A percentile compares a stretch with the other conserved stretches of the same genome.
Evolutionary conservation across 2,329 filamentous ascomycete species (phyloP).

Genomic region (Trichoderma citrinoviride): DNA sequence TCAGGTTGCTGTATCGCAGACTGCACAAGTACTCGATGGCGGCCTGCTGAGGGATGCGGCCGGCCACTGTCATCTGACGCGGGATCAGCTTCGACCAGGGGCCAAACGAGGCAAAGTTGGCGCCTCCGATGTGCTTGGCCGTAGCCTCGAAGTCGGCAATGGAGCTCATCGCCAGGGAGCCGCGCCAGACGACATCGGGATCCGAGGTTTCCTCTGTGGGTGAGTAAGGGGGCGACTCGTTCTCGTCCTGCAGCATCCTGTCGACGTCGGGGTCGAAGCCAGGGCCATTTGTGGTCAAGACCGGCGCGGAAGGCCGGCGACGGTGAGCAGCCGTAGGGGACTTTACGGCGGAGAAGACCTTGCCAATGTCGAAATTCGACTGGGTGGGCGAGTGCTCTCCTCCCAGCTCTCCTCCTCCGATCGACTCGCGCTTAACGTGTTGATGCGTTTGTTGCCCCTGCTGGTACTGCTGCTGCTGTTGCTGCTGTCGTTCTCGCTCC

Average conservation of each 20-base stretch:
- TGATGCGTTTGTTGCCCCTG: conserved; percentile 20
- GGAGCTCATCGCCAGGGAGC: conserved; percentile 71
- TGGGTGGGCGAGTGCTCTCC: conserved; percentile 51
- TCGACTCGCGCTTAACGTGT: conserved; percentile 38
- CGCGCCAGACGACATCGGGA: conserved; percentile 74
- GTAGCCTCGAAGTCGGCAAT: conserved; percentile 72
- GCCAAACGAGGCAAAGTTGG: conserved; percentile 64
- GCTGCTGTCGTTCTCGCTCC: neutral
- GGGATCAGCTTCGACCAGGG: conserved; percentile 76
- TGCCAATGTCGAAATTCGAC: conserved; percentile 75
- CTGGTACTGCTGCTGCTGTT: neutral
- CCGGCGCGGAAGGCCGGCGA: conserved; percentile 49
- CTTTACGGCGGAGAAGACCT: conserved; percentile 79
- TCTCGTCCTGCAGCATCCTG: conserved; percentile 77
- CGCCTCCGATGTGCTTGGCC: conserved; percentile 83
- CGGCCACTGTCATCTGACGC: conserved; percentile 65
- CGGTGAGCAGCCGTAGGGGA: conserved; percentile 60
- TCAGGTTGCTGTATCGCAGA: conserved; percentile 75
- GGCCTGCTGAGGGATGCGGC: conserved; percentile 75
- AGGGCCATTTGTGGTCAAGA: conserved; percentile 50
- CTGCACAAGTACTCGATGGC: conserved; percentile 91
- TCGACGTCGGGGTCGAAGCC: conserved; percentile 87
- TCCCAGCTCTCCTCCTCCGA: conserved; percentile 31
- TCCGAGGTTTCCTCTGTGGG: conserved; percentile 69
- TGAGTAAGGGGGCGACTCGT: conserved; percentile 78